A percentile compares a stretch with the other conserved stretches of the same genome.
phyloP scores from a whole-genome alignment of 176 grass and related monocot species.

The Phyllostachys edulis region DNA sequence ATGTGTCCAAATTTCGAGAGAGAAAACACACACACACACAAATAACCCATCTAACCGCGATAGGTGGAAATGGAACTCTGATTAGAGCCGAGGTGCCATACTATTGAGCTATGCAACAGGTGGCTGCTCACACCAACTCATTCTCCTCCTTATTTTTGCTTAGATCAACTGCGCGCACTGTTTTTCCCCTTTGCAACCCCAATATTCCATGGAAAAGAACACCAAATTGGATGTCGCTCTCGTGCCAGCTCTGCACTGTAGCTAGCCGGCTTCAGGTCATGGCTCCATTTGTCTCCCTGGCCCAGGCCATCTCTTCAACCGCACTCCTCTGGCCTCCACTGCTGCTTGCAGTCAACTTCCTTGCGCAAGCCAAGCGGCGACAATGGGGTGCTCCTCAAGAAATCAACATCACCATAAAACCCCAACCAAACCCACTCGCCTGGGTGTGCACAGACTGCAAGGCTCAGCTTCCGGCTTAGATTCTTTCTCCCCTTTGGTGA shows the following conservation, averaged over 20 bases:
- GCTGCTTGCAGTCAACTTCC: conserved; percentile 25
- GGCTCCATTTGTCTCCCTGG: conserved; percentile 34
- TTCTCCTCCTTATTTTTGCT: background rate
- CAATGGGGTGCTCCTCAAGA: conserved; percentile 49
- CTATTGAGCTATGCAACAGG: background rate
- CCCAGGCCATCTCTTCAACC: conserved; percentile 33
- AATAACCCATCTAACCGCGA: too few species aligned
- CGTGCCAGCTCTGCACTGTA: conserved; percentile 18
- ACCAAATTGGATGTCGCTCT: conserved; percentile 32
- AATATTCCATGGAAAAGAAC: conserved; percentile 10
- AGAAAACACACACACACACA: too few species aligned
- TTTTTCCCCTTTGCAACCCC: background rate
- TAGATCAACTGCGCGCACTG: background rate
- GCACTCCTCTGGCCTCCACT: conserved; percentile 33
- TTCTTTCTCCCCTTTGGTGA: conserved; percentile 14
- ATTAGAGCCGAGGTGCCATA: too few species aligned
- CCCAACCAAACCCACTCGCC: conserved; percentile 40
- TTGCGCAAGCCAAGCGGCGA: conserved; percentile 17
- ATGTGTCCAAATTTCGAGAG: too few species aligned
- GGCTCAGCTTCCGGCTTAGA: background rate
- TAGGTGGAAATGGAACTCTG: too few species aligned
- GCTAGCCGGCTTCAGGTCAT: background rate
- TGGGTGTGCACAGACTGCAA: background rate
- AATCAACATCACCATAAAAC: conserved; percentile 49
- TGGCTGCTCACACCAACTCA: background rate